Evolutionary conservation across 2,329 filamentous ascomycete species (phyloP).

Genomic region (Ophiostoma ulmi): DNA sequence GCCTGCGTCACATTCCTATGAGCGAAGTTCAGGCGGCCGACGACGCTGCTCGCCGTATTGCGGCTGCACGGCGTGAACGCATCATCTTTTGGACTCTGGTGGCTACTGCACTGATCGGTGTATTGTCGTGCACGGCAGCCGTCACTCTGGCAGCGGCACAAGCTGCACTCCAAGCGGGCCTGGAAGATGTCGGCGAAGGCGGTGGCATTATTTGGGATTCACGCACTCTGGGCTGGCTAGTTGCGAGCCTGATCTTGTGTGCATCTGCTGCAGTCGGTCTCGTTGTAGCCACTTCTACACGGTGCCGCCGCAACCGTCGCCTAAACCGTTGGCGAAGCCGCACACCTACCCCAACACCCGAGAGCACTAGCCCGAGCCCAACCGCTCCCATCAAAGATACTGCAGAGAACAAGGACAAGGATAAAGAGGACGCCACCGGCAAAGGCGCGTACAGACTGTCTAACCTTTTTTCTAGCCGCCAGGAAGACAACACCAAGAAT

Average conservation of each 20-base stretch:
- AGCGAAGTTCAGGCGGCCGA: constrained; percentile 22
- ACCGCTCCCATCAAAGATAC: not conserved
- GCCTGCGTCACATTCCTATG: constrained; percentile 20
- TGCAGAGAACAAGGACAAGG: not conserved
- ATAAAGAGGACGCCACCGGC: not conserved
- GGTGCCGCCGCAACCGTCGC: constrained; percentile 10
- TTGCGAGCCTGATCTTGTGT: constrained; percentile 20
- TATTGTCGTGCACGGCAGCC: constrained; percentile 23
- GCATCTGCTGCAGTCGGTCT: constrained; percentile 11
- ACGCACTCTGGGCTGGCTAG: constrained; percentile 22
- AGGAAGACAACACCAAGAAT: not conserved
- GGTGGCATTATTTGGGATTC: constrained; percentile 18
- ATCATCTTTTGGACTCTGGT: constrained; percentile 22
- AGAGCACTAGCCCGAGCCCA: not conserved
- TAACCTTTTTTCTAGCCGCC: not conserved
- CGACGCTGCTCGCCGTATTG: constrained; percentile 19
- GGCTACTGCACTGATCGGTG: not conserved
- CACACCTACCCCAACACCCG: not conserved
- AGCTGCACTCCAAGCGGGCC: constrained; percentile 18
- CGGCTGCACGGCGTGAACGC: constrained; percentile 20
- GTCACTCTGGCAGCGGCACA: constrained; percentile 21
- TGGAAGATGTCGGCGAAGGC: constrained; percentile 8
- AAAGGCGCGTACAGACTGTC: not conserved
- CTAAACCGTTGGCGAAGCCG: not conserved
- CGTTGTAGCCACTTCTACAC: constrained; percentile 9